Evolutionary conservation across 352 stramenopile species (phyloP), one percentile per base, ranked within the genome.

Genomic region (Phytophthora cactorum): DNA sequence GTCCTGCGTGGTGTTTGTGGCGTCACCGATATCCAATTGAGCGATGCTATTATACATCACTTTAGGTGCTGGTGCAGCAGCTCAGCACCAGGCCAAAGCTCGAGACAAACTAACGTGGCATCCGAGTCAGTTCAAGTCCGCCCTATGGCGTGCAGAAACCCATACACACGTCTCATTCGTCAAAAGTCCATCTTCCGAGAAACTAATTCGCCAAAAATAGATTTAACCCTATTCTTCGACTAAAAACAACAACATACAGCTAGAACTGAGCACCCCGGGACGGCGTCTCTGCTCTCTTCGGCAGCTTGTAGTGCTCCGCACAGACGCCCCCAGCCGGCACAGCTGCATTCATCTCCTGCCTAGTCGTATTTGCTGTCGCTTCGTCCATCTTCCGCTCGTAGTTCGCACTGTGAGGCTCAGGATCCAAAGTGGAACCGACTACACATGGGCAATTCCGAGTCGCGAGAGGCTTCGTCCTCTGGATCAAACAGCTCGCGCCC

Each of bases 371-470:
- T 12, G n/a, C 36, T 70, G 8, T 44, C 28, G 10, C 22, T 59
- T 43, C 31, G 22, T 22, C 29, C 53, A 11, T n/a, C 10, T 28
- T 14, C 1, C n/a, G 32, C 17, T 5, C 17, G 1, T 46, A 50
- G 71, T 3, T 54, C 29, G 15, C 60, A 32, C 45, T 72, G 39
- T 47, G 29, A 62, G n/a, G 14, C 9, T 27, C 60, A 68, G n/a
- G 27, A 68, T 64, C 36, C 31, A 47, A 29, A 27, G 43, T 6
- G 9, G 15, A n/a, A 67, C 49, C 46, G 38, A 65, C 55, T 51
- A 14, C 25, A 58, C n/a, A 90, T 90, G 82, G 82, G 82, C 36
- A 88, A 85, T 50, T 62, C 77, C 36, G 82, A 90, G 59, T 90
- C 82, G 14, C 68, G 79, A 61, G 68, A 74, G 38, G 46, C 69